Base-by-base conservation (phyloP, 2,329 filamentous ascomycete species). In the Trichoderma sp. region DNA sequence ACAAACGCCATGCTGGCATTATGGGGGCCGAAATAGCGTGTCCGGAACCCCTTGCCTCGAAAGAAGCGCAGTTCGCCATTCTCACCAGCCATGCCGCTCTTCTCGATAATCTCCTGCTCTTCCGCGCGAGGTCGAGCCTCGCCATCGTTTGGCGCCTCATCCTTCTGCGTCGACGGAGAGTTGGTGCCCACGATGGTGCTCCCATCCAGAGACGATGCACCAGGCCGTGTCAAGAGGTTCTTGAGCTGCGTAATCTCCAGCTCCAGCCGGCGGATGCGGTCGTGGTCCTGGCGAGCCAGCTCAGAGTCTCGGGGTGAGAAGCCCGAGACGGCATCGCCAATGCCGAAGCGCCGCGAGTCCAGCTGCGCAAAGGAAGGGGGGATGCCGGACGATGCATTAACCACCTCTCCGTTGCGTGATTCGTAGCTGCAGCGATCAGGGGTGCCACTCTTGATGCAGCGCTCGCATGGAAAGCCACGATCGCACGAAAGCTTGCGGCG, bases 401-500 rank as follows among this genome's bases (percentile, higher is more conserved):
- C 79, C 70, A 86, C 79, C 73, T 84, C 83, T 66, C 84, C 82
- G 60, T 79, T 85, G 79, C 83, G 86, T 34, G 85, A 84, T 77
- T 89, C 86, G 74, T 88, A 89, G 71, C 83, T 86, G 78, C 86
- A 89, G 18, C 84, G 82, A 63, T 88, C 86, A 24, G 86, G 83
- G 32, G 86, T 89, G 73, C 86, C 86, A 70, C 86, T 88, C 78
- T 88, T 88, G 77, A 88, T 82, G 77, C 87, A 89, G 58, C 87
- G 84, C 76, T 88, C 86, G 74, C 87, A 89, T 28, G 87, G 87
- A 73, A 88, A 83, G 75, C 87, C 86, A 70, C 87, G 82, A 77
- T 88, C 87, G 76, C 87, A 89, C 30, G 86, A 88, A 46, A 89
- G 80, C 79, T 89, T 89, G 67, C 87, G 82, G 66, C 86, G 83